These are phyloP conservation scores for Exidia glandulosa DNA, from an alignment of 768 basidiomycete genomes.

Conservation along the genomic window DNA sequence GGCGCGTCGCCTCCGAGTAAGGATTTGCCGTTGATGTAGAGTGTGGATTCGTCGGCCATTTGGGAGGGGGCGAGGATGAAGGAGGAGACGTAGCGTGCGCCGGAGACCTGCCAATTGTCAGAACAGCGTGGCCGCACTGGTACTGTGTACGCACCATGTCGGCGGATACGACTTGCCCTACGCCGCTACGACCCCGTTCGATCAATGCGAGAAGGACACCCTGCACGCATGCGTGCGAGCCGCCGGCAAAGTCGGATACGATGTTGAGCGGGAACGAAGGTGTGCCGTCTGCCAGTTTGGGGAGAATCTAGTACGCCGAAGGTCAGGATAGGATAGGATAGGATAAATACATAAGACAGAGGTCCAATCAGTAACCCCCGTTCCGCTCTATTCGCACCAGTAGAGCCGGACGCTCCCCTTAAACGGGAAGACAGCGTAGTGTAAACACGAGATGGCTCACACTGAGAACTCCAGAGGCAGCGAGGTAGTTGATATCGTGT, in stretches of 20 bases:
- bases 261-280: conserved; percentile 67
- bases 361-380: no score
- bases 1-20: conserved; percentile 68
- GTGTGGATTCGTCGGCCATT: conserved; percentile 15
- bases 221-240: conserved; percentile 58
- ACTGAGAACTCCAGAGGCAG: conserved; percentile 63
- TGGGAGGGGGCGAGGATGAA: conserved; percentile 49
- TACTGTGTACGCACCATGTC: conserved; percentile 49
- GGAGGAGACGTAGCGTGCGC: conserved; percentile 64
- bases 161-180: conserved; percentile 61
- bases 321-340: no score
- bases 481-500: conserved; percentile 79
- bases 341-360: no score
- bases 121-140: background rate
- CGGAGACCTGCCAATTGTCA: conserved; percentile 50
- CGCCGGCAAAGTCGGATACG: conserved; percentile 75
- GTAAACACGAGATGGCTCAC: conserved; percentile 23
- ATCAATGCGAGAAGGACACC: conserved; percentile 68
- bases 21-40: conserved; percentile 33
- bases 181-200: conserved; percentile 49
- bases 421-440: background rate
- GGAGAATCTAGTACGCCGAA: no score
- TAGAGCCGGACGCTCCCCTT: no score
- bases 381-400: no score
- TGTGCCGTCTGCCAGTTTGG: conserved; percentile 46